Percentiles rank a stretch among this genome's conserved stretches.
Evolutionary conservation across 306 rosid genomes (phyloP).

Genomic region (Quercus parvula): DNA sequence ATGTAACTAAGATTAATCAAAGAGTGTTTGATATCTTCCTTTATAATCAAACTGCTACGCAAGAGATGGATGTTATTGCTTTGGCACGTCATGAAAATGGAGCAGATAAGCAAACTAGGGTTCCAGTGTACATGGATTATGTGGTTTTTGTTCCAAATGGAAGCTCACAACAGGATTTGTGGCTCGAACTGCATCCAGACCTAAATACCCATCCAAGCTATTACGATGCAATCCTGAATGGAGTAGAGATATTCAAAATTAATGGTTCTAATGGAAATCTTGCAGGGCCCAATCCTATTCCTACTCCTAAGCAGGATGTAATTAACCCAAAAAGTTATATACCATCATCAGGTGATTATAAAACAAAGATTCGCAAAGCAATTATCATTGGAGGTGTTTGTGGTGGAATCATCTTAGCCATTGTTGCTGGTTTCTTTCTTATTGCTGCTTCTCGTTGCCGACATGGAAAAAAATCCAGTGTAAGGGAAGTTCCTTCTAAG

Average conservation of each 20-base stretch:
- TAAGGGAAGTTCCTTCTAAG: no score
- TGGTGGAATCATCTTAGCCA: constrained; percentile 58
- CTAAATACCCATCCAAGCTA: constrained; percentile 13
- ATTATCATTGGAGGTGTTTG: constrained; percentile 57
- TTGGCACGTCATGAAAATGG: no score
- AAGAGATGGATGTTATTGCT: constrained; percentile 47
- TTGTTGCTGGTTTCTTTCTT: constrained; percentile 54
- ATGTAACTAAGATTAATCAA: constrained; percentile 42
- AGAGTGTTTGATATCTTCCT: constrained; percentile 70
- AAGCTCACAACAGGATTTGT: constrained; percentile 64
- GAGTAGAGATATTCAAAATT: constrained; percentile 82
- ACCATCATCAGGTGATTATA: constrained; percentile 23
- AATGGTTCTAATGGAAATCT: constrained; percentile 57
- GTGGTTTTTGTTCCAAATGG: constrained; percentile 56
- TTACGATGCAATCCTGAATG: constrained; percentile 65
- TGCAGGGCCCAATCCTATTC: constrained; percentile 71
- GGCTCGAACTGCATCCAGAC: constrained; percentile 67
- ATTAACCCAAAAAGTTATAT: constrained; percentile 45
- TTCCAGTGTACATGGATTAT: constrained; percentile 59
- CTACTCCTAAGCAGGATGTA: constrained; percentile 45
- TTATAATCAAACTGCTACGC: constrained; percentile 63
- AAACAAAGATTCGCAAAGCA: constrained; percentile 40
- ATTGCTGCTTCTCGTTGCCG: not conserved
- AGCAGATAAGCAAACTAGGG: constrained; percentile 20
- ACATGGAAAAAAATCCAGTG: no score